These are phyloP conservation scores for Scutellaria barbata DNA, from an alignment of 257 asterid genomes.

Conservation along the genomic window DNA sequence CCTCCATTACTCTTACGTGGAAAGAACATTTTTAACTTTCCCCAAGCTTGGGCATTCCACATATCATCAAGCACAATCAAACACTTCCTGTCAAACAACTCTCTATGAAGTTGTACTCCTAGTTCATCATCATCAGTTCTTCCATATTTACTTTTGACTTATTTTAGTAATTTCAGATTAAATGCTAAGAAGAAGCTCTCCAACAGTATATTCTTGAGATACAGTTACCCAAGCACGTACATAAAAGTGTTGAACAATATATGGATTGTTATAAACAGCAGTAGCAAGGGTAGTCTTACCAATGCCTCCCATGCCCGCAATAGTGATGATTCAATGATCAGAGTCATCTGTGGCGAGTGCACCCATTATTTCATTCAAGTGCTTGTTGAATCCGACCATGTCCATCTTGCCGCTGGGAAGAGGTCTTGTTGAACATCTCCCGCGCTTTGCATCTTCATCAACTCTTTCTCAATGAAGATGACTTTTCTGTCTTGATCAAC, in stretches of 20 bases:
- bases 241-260: too few species aligned
- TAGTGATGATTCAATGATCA: not conserved
- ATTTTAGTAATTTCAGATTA: not conserved
- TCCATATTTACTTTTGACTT: not conserved
- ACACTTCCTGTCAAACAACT: conserved; percentile 29
- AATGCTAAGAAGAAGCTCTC: conserved; percentile 30
- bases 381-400: conserved; percentile 30
- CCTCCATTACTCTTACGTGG: conserved; percentile 27
- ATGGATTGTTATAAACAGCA: too few species aligned
- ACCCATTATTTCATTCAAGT: conserved; percentile 19
- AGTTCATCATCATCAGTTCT: conserved; percentile 18
- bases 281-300: too few species aligned
- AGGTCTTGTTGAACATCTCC: conserved; percentile 8
- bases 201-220: conserved; percentile 22
- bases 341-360: conserved; percentile 11
- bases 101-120: conserved; percentile 25
- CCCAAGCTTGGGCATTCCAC: conserved; percentile 34
- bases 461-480: conserved; percentile 20
- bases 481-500: not conserved
- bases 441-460: not conserved
- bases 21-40: conserved; percentile 15
- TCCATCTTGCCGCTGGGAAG: not conserved
- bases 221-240: conserved; percentile 33
- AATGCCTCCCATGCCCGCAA: too few species aligned
- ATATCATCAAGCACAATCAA: conserved; percentile 39